Conservation (phyloP, 257 asterid species). For the Apocynum venetum region DNA sequence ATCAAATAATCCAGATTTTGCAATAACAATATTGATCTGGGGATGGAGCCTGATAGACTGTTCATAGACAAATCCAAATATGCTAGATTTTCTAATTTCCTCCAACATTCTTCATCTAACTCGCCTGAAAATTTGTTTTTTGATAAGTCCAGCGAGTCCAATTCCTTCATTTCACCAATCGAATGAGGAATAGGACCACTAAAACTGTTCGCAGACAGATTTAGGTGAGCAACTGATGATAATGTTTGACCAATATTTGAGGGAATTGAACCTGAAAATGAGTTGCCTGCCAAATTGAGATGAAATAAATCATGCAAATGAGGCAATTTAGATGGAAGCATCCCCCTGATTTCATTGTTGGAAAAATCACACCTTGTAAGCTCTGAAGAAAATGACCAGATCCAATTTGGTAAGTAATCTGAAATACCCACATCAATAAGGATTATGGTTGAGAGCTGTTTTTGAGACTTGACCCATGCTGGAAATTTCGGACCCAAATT, state of each 20-base stretch:
- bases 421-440: slow-evolving; percentile 14
- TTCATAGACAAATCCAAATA: slow-evolving; percentile 25
- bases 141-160: not conserved
- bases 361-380: not conserved
- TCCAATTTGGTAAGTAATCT: slow-evolving; percentile 29
- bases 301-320: slow-evolving; percentile 7
- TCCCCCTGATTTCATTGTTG: not conserved
- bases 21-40: slow-evolving; percentile 11
- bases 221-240: not conserved
- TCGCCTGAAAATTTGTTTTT: not conserved
- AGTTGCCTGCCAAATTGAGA: slow-evolving; percentile 12
- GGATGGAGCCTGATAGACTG: slow-evolving; percentile 23
- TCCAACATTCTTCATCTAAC: slow-evolving; percentile 19
- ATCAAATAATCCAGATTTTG: slow-evolving; percentile 9
- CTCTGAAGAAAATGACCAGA: slow-evolving; percentile 19
- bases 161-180: slow-evolving; percentile 5
- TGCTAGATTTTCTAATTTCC: slow-evolving; percentile 4
- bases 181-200: slow-evolving; percentile 19
- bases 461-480: slow-evolving; percentile 24
- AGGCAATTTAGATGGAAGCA: slow-evolving; percentile 9
- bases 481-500: slow-evolving; percentile 26
- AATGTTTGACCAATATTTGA: no score
- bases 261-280: slow-evolving; percentile 19
- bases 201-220: slow-evolving; percentile 17
- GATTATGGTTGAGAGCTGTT: slow-evolving; percentile 9